phyloP scores from a whole-genome alignment of 768 basidiomycete genomes.

The Boletus rubroflammeus region DNA sequence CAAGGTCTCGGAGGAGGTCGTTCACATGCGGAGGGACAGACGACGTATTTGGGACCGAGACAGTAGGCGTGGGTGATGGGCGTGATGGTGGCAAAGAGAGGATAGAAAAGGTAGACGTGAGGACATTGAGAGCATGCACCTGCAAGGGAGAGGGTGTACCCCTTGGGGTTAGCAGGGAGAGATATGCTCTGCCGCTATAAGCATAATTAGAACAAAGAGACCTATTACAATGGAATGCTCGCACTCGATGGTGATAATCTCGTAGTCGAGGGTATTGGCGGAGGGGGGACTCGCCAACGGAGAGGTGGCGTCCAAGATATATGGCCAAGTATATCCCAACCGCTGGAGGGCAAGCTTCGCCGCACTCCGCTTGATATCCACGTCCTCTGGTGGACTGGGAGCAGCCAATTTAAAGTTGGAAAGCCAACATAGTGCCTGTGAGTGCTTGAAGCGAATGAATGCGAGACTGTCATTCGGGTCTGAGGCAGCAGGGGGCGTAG shows the following conservation, averaged over 20 bases:
- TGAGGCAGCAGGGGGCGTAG: not conserved
- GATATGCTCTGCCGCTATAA: slow-evolving; percentile 40
- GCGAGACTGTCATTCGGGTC: slow-evolving; percentile 6
- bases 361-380: slow-evolving; percentile 11
- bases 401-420: slow-evolving; percentile 19
- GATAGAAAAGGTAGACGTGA: slow-evolving; percentile 46
- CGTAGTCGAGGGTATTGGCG: slow-evolving; percentile 33
- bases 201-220: slow-evolving; percentile 3
- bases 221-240: not conserved
- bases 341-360: slow-evolving; percentile 31
- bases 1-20: slow-evolving; percentile 60
- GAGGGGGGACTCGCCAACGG: slow-evolving; percentile 21
- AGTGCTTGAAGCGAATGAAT: slow-evolving; percentile 24
- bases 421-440: slow-evolving; percentile 24
- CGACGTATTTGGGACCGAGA: slow-evolving; percentile 20
- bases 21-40: slow-evolving; percentile 53
- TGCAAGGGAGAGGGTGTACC: slow-evolving; percentile 56
- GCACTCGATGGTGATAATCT: slow-evolving; percentile 20
- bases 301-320: slow-evolving; percentile 37
- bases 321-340: slow-evolving; percentile 42
- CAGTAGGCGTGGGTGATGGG: slow-evolving; percentile 27
- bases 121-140: slow-evolving; percentile 45
- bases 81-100: slow-evolving; percentile 51
- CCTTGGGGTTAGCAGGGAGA: slow-evolving; percentile 45
- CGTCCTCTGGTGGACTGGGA: slow-evolving; percentile 10